phyloP scores from a whole-genome alignment of 1,284 basidiomycete species.

The Neolentinus lepideus region DNA sequence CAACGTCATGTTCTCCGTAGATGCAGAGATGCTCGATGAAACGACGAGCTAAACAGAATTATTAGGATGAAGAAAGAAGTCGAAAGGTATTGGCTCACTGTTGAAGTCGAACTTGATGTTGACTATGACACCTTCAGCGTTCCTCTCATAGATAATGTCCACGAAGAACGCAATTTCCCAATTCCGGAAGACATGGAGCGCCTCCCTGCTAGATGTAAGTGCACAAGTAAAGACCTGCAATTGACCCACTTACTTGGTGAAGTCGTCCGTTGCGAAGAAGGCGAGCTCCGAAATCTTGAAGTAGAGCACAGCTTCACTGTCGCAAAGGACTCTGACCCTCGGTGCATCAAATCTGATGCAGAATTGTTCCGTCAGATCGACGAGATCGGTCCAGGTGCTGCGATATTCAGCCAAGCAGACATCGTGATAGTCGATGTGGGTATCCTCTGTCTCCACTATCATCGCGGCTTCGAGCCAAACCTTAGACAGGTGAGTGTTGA shows the following conservation, averaged over 20 bases:
- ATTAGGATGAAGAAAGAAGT: not conserved
- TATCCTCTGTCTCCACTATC: slow-evolving; percentile 10
- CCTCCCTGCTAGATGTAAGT: slow-evolving; percentile 6
- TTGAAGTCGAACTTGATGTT: slow-evolving; percentile 17
- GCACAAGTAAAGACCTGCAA: not conserved
- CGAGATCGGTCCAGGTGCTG: slow-evolving; percentile 11
- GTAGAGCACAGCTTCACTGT: slow-evolving; percentile 23
- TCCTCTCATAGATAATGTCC: slow-evolving; percentile 15
- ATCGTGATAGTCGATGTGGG: slow-evolving; percentile 9
- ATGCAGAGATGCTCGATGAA: slow-evolving; percentile 19
- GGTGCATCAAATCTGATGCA: slow-evolving; percentile 21
- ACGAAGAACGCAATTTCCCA: slow-evolving; percentile 25
- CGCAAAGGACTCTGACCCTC: slow-evolving; percentile 21
- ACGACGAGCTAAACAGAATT: slow-evolving; percentile 16
- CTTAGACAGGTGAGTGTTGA: slow-evolving; percentile 23
- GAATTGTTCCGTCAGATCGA: slow-evolving; percentile 15
- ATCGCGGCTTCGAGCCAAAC: slow-evolving; percentile 24
- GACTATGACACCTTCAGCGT: slow-evolving; percentile 14
- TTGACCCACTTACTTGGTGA: slow-evolving; percentile 13
- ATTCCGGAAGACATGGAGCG: slow-evolving; percentile 11
- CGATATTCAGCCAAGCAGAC: slow-evolving; percentile 21
- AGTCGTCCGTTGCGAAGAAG: slow-evolving; percentile 18
- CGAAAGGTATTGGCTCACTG: slow-evolving; percentile 14
- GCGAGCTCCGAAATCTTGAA: slow-evolving; percentile 21
- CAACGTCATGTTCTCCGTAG: slow-evolving; percentile 16